phyloP scores from a whole-genome alignment of 2,329 filamentous ascomycete genomes.

The Huntiella savannae region DNA sequence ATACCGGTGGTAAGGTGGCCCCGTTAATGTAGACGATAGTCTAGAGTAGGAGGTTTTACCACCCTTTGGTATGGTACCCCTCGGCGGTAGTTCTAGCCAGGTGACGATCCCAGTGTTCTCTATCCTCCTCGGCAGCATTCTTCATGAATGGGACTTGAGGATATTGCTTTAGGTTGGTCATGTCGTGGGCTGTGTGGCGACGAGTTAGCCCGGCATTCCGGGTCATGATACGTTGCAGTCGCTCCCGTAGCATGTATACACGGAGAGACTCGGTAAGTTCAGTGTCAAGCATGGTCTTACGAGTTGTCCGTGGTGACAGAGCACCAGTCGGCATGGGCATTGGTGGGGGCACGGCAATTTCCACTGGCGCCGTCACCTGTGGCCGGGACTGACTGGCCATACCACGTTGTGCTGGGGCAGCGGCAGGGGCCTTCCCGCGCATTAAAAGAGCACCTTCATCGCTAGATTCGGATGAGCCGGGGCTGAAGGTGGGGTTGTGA shows the following conservation, averaged over 20 bases:
- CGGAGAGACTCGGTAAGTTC: constrained; percentile 87
- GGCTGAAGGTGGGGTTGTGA: constrained; percentile 23
- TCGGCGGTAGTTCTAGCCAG: constrained; percentile 56
- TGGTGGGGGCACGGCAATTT: constrained; percentile 41
- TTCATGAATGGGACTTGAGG: constrained; percentile 46
- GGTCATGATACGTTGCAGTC: constrained; percentile 81
- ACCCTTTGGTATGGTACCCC: constrained; percentile 26
- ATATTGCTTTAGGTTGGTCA: constrained; percentile 71
- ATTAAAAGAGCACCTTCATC: constrained; percentile 47
- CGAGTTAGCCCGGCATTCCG: constrained; percentile 78
- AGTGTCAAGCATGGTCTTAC: constrained; percentile 86
- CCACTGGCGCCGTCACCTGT: constrained; percentile 45
- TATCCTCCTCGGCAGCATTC: constrained; percentile 42
- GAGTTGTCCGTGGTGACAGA: constrained; percentile 80
- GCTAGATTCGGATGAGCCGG: constrained; percentile 38
- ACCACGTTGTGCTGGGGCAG: constrained; percentile 16
- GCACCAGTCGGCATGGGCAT: constrained; percentile 50
- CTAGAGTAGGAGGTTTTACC: constrained; percentile 16
- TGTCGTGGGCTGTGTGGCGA: constrained; percentile 75
- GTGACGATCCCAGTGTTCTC: constrained; percentile 68
- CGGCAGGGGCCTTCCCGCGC: constrained; percentile 28
- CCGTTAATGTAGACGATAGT: neutral
- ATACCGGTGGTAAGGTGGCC: neutral
- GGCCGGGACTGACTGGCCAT: constrained; percentile 22
- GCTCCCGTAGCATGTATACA: constrained; percentile 82